Conservation (phyloP, 176 grass and related monocot species). For the Aegilops tauschii region DNA sequence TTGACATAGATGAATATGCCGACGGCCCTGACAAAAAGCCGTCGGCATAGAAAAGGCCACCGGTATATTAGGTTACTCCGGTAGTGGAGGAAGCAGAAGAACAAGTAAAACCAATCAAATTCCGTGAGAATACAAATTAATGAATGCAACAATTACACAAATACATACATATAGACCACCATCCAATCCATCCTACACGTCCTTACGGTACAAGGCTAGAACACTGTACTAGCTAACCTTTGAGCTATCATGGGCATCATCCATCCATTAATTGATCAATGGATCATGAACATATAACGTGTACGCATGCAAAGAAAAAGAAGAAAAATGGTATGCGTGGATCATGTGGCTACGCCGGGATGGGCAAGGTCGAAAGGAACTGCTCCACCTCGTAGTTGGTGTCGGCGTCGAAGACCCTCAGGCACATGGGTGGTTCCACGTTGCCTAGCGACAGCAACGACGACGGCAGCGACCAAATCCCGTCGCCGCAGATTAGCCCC, state of each 20-base stretch:
- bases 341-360: not conserved
- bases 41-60: too few species aligned
- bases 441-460: slow-evolving; percentile 31
- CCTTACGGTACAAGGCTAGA: not conserved
- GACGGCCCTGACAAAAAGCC: too few species aligned
- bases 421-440: slow-evolving; percentile 45
- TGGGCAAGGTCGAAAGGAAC: slow-evolving; percentile 20
- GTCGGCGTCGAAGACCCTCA: slow-evolving; percentile 42
- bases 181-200: not conserved
- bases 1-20: too few species aligned
- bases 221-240: not conserved
- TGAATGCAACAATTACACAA: not conserved
- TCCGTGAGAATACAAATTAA: not conserved
- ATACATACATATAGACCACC: too few species aligned
- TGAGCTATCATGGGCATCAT: not conserved
- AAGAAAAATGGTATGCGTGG: too few species aligned
- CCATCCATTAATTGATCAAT: not conserved
- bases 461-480: slow-evolving; percentile 45
- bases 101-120: not conserved
- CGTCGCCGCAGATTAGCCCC: slow-evolving; percentile 55
- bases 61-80: too few species aligned
- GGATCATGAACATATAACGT: not conserved
- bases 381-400: slow-evolving; percentile 42
- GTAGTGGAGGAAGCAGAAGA: too few species aligned
- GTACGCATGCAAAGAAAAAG: not conserved